Evolutionary conservation across 768 basidiomycete genomes (phyloP).

Genomic region (Leccinellum rugosiceps): DNA sequence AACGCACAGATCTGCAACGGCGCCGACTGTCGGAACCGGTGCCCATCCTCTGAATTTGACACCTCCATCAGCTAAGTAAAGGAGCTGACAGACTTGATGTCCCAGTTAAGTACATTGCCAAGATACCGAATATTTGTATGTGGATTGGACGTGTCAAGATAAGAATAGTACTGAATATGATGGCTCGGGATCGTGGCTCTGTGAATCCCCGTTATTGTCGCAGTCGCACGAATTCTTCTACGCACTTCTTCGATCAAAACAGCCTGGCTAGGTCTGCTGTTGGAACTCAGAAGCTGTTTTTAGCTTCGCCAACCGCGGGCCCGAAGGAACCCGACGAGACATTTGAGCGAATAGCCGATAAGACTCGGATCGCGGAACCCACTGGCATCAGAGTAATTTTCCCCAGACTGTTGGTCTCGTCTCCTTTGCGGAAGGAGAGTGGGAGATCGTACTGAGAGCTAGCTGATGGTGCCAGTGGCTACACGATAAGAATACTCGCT

Average conservation of each 20-base stretch:
- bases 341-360: background rate
- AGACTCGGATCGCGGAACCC: background rate
- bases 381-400: background rate
- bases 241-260: background rate
- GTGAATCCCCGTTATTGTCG: background rate
- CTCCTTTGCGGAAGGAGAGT: background rate
- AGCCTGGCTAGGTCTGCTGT: background rate
- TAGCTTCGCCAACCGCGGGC: background rate
- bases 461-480: background rate
- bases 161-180: slow-evolving; percentile 5
- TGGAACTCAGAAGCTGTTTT: background rate
- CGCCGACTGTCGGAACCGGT: slow-evolving; percentile 14
- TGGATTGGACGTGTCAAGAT: background rate
- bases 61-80: background rate
- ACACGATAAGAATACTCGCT: background rate
- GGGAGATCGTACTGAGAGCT: background rate
- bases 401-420: background rate
- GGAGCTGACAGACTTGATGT: background rate
- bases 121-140: background rate
- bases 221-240: background rate
- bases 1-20: background rate
- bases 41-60: background rate
- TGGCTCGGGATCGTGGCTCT: background rate
- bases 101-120: background rate
- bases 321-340: background rate